A percentile compares a stretch with the other conserved stretches of the same genome.
Conservation (phyloP, 192 early-diverging fungal genomes). For the Rhizophagus clarus region DNA sequence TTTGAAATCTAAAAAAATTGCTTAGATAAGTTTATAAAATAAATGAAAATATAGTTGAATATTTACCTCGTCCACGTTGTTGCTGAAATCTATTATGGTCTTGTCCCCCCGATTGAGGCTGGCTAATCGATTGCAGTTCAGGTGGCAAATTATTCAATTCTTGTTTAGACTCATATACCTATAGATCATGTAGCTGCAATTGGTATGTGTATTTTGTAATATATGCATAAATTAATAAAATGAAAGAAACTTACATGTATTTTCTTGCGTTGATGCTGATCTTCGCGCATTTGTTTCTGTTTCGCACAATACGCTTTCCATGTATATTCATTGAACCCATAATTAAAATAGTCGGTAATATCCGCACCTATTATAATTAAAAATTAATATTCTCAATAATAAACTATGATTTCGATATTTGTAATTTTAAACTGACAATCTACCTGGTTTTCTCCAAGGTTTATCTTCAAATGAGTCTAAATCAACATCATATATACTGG, state of each 20-base stretch:
- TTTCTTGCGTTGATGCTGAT: constrained; percentile 59
- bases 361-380: constrained; percentile 71
- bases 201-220: background rate
- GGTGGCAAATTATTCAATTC: constrained; percentile 13
- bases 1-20: background rate
- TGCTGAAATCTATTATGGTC: constrained; percentile 21
- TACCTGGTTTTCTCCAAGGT: constrained; percentile 87
- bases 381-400: constrained; percentile 2
- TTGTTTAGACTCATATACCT: constrained; percentile 31
- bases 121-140: constrained; percentile 22
- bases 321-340: constrained; percentile 94
- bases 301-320: constrained; percentile 95
- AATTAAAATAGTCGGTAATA: constrained; percentile 99
- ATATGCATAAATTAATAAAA: background rate
- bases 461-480: constrained; percentile 94
- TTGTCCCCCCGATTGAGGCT: background rate
- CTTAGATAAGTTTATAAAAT: background rate
- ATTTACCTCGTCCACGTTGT: constrained; percentile 26
- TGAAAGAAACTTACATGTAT: constrained; percentile 38
- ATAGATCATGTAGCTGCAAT: background rate
- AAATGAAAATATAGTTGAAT: background rate
- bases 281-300: constrained; percentile 85
- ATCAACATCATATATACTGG: constrained; percentile 87
- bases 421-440: constrained; percentile 2
- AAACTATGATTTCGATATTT: no score